Conservation (phyloP, 179 eudicot genomes). For the Silene coronaria region DNA sequence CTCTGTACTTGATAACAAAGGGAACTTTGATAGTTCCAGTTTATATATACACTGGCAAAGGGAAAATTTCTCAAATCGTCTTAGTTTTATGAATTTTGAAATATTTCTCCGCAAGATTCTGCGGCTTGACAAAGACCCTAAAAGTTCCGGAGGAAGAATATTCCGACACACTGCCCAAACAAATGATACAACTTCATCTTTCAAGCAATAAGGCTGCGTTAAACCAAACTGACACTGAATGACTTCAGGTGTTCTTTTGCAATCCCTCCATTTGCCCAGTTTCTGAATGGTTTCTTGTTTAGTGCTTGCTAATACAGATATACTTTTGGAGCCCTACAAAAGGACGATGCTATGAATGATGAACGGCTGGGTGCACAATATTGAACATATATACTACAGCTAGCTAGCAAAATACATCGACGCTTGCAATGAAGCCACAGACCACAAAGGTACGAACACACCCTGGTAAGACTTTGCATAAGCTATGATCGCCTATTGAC, state of each 20-base stretch:
- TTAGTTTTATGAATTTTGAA: conserved; percentile 51
- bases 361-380: neutral
- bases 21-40: conserved; percentile 56
- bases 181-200: conserved; percentile 64
- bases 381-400: neutral
- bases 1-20: conserved; percentile 45
- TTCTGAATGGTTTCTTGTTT: conserved; percentile 14
- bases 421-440: neutral
- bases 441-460: neutral
- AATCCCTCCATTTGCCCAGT: conserved; percentile 2
- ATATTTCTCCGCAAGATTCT: conserved; percentile 62
- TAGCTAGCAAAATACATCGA: neutral
- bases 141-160: conserved; percentile 56
- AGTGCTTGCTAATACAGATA: neutral
- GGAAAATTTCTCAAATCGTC: conserved; percentile 70
- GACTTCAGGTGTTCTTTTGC: conserved; percentile 20
- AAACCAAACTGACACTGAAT: conserved; percentile 33
- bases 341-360: conserved; percentile 1
- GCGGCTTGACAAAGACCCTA: conserved; percentile 56
- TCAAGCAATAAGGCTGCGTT: conserved; percentile 40
- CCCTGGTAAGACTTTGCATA: neutral
- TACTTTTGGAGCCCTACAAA: conserved; percentile 23
- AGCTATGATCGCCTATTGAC: neutral
- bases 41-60: conserved; percentile 53
- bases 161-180: conserved; percentile 86